Percentiles rank a stretch among this genome's conserved stretches.
phyloP scores from a whole-genome alignment of 2,329 filamentous ascomycete genomes.

The Fusarium sp. region DNA sequence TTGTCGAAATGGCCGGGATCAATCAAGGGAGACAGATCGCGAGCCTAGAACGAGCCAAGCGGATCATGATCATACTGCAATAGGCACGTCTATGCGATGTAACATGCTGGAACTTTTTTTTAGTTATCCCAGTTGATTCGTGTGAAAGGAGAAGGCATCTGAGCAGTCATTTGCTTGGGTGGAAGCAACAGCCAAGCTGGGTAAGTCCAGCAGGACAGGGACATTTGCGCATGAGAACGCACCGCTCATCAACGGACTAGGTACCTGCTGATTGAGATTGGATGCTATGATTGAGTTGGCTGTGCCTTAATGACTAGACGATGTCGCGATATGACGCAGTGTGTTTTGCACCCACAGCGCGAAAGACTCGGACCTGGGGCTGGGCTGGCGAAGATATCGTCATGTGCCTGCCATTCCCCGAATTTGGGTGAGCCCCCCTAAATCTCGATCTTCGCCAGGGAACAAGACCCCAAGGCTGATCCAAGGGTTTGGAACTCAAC shows the following conservation, averaged over 20 bases:
- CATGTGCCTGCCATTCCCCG: conserved; percentile 24
- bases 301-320: not conserved
- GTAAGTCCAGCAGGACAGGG: conserved; percentile 3
- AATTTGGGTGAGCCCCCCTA: conserved; percentile 1
- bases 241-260: conserved; percentile 1
- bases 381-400: not conserved
- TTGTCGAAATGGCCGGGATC: conserved; percentile 14
- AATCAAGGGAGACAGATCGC: conserved; percentile 27
- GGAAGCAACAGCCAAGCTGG: not conserved
- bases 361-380: not conserved
- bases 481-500: conserved; percentile 33
- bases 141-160: conserved; percentile 5
- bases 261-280: not conserved
- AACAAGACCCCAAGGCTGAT: conserved; percentile 10
- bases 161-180: conserved; percentile 8
- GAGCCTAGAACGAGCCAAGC: conserved; percentile 29
- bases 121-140: conserved; percentile 2
- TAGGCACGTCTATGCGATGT: conserved; percentile 21
- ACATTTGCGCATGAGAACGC: not conserved
- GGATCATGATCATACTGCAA: not conserved
- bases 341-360: not conserved
- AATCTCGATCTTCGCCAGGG: conserved; percentile 36
- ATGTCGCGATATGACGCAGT: conserved; percentile 2
- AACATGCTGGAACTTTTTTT: conserved; percentile 4
- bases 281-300: conserved; percentile 5